Base-by-base conservation (phyloP, 2,329 filamentous ascomycete genomes). In the Botrytis porri region DNA sequence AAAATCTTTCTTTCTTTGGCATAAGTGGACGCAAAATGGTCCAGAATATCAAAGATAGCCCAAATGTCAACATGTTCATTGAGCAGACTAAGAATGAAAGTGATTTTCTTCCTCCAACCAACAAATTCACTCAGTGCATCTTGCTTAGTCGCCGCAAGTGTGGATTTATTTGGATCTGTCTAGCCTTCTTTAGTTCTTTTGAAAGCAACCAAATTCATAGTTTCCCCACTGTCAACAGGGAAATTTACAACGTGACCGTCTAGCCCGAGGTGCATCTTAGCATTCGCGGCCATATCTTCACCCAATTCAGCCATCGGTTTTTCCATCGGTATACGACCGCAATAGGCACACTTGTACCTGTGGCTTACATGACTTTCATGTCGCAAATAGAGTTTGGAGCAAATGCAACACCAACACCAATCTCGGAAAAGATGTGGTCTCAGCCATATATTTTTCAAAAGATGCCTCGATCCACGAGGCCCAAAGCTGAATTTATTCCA, bases 211-310 rank as follows among this genome's bases (percentile, higher is more conserved):
- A 87, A 83, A 77, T 91, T 91, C 80, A 90, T 85, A 4, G 85
- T 82, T 4, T 83, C 82, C 14, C 85, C 85, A n/a, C 84, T 82
- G 4, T 86, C 85, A 29, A 69, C 88, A 0, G 90, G 88, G 77
- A 91, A 92, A 0, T 86, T 89, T 37, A 92, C 83, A 10, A 88
- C 77, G 78, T 92, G 90, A 0, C 86, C 88, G 69, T 83, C 81
- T 0, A 85, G 86, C 0, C 88, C 89, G 51, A 81, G 35, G 62
- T 80, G 79, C 71, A 87, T 84, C 78, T 86, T 85, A 25, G 83
- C 80, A 22, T 86, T 88, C 37, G 79, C 77, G 0, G 86, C 84
- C 60, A 85, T 81, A 54, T 87, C 81, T 12, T 84, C 79, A 2
- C 87, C 86, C 3, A 91, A 75, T 2, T 83, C 83, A 12, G 82